Conservation (phyloP, 768 basidiomycete species). For the Mycena galopus region DNA sequence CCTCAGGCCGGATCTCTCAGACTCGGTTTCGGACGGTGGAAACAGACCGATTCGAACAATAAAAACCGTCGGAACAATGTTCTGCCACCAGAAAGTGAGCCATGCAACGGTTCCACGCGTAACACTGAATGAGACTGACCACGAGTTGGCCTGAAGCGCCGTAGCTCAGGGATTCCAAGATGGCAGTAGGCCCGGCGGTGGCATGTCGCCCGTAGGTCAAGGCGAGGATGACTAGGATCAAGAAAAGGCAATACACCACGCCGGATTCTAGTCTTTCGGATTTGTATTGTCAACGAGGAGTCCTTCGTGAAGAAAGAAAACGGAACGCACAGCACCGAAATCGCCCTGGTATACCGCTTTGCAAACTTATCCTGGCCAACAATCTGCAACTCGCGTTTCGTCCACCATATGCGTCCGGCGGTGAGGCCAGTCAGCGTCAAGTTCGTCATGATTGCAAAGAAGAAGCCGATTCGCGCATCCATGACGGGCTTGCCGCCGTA, state of each 20-base stretch:
- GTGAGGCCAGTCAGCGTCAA: conserved; percentile 19
- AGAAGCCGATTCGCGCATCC: conserved; percentile 5
- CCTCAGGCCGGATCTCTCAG: neutral
- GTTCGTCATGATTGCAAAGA: conserved; percentile 14
- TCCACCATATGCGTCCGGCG: conserved; percentile 23
- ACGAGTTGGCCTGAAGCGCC: conserved; percentile 11
- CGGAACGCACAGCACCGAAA: conserved; percentile 6
- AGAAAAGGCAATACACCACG: neutral
- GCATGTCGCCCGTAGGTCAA: conserved; percentile 1
- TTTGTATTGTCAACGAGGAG: neutral
- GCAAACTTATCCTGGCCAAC: conserved; percentile 1
- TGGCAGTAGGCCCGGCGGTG: neutral
- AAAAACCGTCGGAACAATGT: conserved; percentile 16
- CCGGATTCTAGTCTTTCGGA: conserved; percentile 15
- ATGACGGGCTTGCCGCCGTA: neutral
- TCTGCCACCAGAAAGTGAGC: conserved; percentile 1
- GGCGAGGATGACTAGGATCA: conserved; percentile 6
- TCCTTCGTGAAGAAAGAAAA: no score
- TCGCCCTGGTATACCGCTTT: neutral
- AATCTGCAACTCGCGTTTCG: conserved; percentile 3
- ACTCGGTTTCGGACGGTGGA: neutral
- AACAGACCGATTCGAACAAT: conserved; percentile 10
- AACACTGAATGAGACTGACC: neutral
- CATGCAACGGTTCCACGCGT: no score
- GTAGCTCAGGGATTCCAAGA: neutral